Base-by-base conservation (phyloP, 2,329 filamentous ascomycete genomes). In the Fusarium poae region DNA sequence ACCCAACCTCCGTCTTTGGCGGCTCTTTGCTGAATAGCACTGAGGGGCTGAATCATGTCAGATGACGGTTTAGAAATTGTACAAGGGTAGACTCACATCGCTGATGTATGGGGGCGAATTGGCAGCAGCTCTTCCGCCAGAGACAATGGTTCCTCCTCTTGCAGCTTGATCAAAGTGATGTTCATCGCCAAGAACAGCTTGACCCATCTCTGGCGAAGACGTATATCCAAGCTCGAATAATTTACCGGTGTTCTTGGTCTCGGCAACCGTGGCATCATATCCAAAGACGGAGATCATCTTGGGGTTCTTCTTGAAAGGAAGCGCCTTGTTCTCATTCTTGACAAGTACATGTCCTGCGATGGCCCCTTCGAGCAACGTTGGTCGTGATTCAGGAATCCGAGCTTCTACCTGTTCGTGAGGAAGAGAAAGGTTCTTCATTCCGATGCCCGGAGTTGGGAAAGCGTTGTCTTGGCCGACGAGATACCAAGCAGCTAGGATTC, bases 341-440 rank as follows among this genome's bases (percentile, higher is more conserved):
- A 97, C 82, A 1, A 97, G 83, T 0, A 74, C 91, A 51, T 91
- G 92, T 6, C 88, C 86, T 10, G 86, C 82, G n/a, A 87, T 81
- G 1, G 87, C 87, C 2, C 85, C 84, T 50, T 86, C 80, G 13
- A 88, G 72, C 2, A 87, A 76, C 0, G 81, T 77, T 1, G 77
- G 72, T 44, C 79, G 80, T 0, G 85, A 82, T 3, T 81, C 76
- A 1, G 83, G 77, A 57, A 84, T 79, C 6, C 84, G 81, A 1
- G 84, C 86, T 65, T 88, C 85, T 20, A 86, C 73, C 30, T 80
- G 76, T 4, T 79, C 71, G 30, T 86, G 83, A 0, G 81, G 81
- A 27, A 77, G 61, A 0, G 78, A 80, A 3, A 90, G 89, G 58
- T 91, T 86, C 71, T 92, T 92, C 48, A 92, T 84, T 18, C 83